Evolutionary conservation across 257 asterid genomes (phyloP), one percentile per base, ranked within the genome.

Genomic region (Nicotiana noctiflora): DNA sequence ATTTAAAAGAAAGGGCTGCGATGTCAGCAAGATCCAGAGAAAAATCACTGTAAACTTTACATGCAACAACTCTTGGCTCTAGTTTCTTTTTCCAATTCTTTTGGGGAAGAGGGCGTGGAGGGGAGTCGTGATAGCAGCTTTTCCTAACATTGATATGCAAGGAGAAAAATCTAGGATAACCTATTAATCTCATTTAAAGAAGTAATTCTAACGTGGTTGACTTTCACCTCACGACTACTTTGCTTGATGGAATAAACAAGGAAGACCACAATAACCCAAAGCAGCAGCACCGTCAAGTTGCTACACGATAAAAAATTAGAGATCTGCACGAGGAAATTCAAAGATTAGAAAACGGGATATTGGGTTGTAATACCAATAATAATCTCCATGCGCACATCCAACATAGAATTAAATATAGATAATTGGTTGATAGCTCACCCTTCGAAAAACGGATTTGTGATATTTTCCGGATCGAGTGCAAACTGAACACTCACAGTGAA

Each of bases 401-500:
- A 17, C 21, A 37, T 53, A 46, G 7, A 46, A 72, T 72, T 46
- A 55, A 44, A 44, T 3, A 23, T 8, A 72, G 78, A 46, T 72
- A 40, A 13, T 72, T 46, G 21, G 60, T 46, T 46, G 60, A 72
- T 21, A 67, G 80, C 87, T 9, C 57, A 95, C 99, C 93, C 89
- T 77, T 59, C 84, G 86, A 70, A 84, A 68, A 29, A 89, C 81
- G 32, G 98, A 88, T 83, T 90, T 90, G 53, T 64, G 90, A 86
- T 95, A 88, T 88, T 95, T 95, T 62, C 96, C 97, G 8, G 99
- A 91, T 75, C 83, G 90, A 27, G 83, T 68, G 53, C 99, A 95
- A 79, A 86, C 94, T 64, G 98, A 92, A 86, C 99, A 93, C 64
- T 80, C 93, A 75, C 99, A 95, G 82, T 92, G 92, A 90, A 88